phyloP scores from a whole-genome alignment of 164 flowering plant genomes.

The Houttuynia cordata region DNA sequence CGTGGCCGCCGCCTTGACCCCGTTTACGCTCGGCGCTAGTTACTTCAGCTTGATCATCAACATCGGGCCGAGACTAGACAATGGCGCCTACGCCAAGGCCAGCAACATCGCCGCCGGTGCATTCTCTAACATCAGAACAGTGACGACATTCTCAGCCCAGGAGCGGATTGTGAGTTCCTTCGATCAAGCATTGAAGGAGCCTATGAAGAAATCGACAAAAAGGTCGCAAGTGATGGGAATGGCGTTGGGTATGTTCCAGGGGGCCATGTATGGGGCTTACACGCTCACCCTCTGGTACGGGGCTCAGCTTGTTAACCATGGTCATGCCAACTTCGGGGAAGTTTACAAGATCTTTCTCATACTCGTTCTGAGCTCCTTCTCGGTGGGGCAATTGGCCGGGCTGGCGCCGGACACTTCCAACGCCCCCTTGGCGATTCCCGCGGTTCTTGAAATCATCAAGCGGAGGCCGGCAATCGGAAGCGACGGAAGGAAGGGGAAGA shows the following conservation, averaged over 20 bases:
- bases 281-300: conserved; percentile 57
- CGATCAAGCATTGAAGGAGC: conserved; percentile 42
- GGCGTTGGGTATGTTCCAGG: conserved; percentile 57
- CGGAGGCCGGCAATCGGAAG: conserved; percentile 35
- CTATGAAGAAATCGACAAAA: conserved; percentile 32
- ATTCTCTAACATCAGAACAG: conserved; percentile 57
- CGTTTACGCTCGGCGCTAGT: conserved; percentile 72
- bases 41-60: conserved; percentile 57
- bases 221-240: conserved; percentile 52
- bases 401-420: conserved; percentile 71
- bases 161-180: conserved; percentile 42
- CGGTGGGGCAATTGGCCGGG: conserved; percentile 74
- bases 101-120: conserved; percentile 67
- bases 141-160: conserved; percentile 58
- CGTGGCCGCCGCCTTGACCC: conserved; percentile 46
- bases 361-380: conserved; percentile 65
- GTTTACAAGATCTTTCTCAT: conserved; percentile 62
- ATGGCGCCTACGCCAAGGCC: conserved; percentile 47
- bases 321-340: conserved; percentile 27
- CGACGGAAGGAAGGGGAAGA: conserved; percentile 26
- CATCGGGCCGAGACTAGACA: conserved; percentile 52
- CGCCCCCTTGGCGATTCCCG: conserved; percentile 45
- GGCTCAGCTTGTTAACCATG: conserved; percentile 35
- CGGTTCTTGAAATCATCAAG: conserved; percentile 32
- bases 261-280: conserved; percentile 74